These are phyloP conservation scores for Tubosaeta sp. DNA, from an alignment of 768 basidiomycete species.

Conservation along the genomic window DNA sequence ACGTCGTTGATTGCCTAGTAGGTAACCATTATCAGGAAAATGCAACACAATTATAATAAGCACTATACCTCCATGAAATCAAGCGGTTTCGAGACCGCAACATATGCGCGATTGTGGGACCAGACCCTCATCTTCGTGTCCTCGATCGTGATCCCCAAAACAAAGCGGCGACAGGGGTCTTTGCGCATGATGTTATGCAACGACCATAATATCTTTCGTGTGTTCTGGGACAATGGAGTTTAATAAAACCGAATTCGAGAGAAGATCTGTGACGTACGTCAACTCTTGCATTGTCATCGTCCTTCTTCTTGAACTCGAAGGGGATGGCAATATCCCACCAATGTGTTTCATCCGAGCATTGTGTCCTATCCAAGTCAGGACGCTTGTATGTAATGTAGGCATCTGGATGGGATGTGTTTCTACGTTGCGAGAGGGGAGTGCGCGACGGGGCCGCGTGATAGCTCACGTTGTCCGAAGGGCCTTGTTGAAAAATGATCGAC, in stretches of 20 bases:
- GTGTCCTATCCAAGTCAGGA: too few species aligned
- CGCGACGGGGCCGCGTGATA: too few species aligned
- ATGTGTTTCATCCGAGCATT: too few species aligned
- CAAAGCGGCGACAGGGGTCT: constrained; percentile 24
- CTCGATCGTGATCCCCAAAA: constrained; percentile 28
- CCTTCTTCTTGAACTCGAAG: neutral
- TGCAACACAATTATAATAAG: too few species aligned
- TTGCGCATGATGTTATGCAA: constrained; percentile 25
- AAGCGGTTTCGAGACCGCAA: neutral
- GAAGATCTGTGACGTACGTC: neutral
- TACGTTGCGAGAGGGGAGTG: too few species aligned
- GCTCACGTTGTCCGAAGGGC: too few species aligned
- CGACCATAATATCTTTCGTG: constrained; percentile 25
- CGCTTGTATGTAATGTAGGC: too few species aligned
- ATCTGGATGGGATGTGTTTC: too few species aligned
- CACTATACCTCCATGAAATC: neutral
- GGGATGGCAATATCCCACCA: too few species aligned
- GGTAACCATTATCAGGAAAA: neutral
- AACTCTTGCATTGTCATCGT: neutral
- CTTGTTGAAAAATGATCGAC: neutral
- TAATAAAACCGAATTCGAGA: neutral
- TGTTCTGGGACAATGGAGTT: constrained; percentile 4
- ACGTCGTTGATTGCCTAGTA: constrained; percentile 1
- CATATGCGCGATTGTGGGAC: constrained; percentile 8
- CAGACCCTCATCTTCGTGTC: constrained; percentile 26